Evolutionary conservation across 352 stramenopile genomes (phyloP), one percentile per base, ranked within the genome.

Genomic region (Phytophthora cryptogea): DNA sequence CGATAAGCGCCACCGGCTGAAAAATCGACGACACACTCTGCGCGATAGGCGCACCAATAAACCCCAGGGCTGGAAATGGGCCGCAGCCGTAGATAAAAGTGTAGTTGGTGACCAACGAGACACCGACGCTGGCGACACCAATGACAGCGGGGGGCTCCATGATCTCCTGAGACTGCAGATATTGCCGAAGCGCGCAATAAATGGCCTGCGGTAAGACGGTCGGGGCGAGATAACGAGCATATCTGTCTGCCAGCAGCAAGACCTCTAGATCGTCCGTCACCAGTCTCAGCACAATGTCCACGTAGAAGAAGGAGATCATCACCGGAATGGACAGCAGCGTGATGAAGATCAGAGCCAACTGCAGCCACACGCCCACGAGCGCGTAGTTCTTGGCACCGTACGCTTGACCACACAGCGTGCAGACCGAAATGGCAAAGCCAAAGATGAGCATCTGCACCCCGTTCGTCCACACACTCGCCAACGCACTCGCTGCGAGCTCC

Each of bases 231-330:
- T 80, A 86, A 26, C 76, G 60, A 23, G 85, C 81, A 53, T 89
- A 94, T 44, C 73, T 83, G 60, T 78, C 77, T 7, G 80, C 85
- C 10, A 92, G 71, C 42, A 39, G 28, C 5, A 94, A 70, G 11
- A 94, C 85, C 17, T 71, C 67, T 5, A 63, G 17, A 46, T 94
- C 83, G 54, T 91, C 79, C 16, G 80, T 92, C 13, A 91, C 70
- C 31, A 82, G 74, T 47, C 69, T 59, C 26, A 94, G 63, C 30
- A 94, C 76, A 48, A 72, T 68, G 45, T 90, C 81, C n/a, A 92
- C 82, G 51, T 92, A 94, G 55, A 87, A 90, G 69, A 91, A 94
- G 54, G 78, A 92, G 53, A 88, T 66, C 70, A 90, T 87, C 52
- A 92, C 85, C 1, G 85, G 85, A 47, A 90, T 85, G 16, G 80